phyloP scores from a whole-genome alignment of 495 filamentous ascomycete species.

The Xylaria scruposa region DNA sequence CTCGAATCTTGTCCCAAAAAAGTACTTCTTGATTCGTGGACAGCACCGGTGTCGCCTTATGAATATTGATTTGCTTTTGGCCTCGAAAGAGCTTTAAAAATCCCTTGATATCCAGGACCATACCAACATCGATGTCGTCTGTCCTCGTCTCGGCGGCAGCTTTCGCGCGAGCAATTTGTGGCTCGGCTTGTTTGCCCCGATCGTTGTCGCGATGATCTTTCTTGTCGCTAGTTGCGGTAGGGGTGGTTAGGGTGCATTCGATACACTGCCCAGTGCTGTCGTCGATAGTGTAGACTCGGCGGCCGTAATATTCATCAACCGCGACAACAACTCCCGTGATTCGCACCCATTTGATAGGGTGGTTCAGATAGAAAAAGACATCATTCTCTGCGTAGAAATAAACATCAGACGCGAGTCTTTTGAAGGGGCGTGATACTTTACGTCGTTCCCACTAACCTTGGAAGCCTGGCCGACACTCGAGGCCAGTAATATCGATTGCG shows the following conservation, averaged over 20 bases:
- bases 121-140: slow-evolving; percentile 65
- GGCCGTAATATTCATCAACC: slow-evolving; percentile 66
- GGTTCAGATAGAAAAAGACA: slow-evolving; percentile 82
- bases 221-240: slow-evolving; percentile 27
- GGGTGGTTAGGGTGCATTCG: slow-evolving; percentile 54
- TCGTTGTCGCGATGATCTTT: background rate
- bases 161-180: background rate
- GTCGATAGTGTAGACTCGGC: slow-evolving; percentile 74
- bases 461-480: slow-evolving; percentile 67
- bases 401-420: slow-evolving; percentile 8
- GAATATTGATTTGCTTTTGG: slow-evolving; percentile 69
- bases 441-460: slow-evolving; percentile 57
- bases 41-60: slow-evolving; percentile 64
- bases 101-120: slow-evolving; percentile 79
- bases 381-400: slow-evolving; percentile 61
- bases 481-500: slow-evolving; percentile 68
- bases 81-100: slow-evolving; percentile 68
- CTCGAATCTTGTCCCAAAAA: slow-evolving; percentile 72
- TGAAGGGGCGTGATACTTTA: background rate
- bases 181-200: background rate
- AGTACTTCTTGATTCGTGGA: slow-evolving; percentile 78
- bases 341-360: slow-evolving; percentile 87
- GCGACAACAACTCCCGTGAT: slow-evolving; percentile 80
- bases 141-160: slow-evolving; percentile 12
- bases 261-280: slow-evolving; percentile 84